Percentiles rank a stretch among this genome's conserved stretches.
These are phyloP conservation scores for Capsella bursapastoris DNA, from an alignment of 345 rosid genomes.

Conservation along the genomic window DNA sequence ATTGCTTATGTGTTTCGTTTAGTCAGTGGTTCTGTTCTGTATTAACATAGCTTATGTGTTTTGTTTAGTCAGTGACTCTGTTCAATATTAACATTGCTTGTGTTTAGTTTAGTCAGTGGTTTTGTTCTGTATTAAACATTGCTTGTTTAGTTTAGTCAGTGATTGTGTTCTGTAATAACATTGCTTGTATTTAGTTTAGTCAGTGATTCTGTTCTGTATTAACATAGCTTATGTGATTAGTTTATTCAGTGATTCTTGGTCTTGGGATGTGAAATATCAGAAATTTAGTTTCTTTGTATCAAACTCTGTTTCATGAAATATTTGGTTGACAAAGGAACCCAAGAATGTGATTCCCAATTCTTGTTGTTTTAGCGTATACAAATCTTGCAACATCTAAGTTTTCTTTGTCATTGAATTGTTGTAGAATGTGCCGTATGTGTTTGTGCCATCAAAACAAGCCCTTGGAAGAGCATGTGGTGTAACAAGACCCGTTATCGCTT, in stretches of 20 bases:
- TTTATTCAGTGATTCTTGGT: conserved; percentile 7
- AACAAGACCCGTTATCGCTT: conserved; percentile 88
- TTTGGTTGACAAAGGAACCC: neutral
- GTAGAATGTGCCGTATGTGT: conserved; percentile 96
- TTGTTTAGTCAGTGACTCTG: neutral
- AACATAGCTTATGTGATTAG: neutral
- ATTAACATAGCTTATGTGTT: neutral
- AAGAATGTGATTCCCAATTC: neutral
- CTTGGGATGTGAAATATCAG: neutral
- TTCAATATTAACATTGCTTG: neutral
- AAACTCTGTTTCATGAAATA: neutral
- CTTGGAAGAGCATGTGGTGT: conserved; percentile 97
- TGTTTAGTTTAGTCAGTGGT: conserved; percentile 1
- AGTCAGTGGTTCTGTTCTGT: neutral
- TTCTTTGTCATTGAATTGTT: neutral
- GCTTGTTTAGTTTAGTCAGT: conserved; percentile 1
- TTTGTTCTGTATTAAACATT: neutral
- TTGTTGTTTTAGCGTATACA: no score
- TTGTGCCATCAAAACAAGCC: conserved; percentile 91
- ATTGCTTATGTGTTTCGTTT: neutral
- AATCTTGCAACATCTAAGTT: neutral
- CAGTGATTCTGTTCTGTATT: neutral
- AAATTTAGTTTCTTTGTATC: neutral
- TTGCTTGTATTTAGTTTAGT: neutral
- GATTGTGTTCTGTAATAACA: neutral